These are phyloP conservation scores for Canna indica DNA, from an alignment of 176 grass and related monocot species.

Conservation along the genomic window DNA sequence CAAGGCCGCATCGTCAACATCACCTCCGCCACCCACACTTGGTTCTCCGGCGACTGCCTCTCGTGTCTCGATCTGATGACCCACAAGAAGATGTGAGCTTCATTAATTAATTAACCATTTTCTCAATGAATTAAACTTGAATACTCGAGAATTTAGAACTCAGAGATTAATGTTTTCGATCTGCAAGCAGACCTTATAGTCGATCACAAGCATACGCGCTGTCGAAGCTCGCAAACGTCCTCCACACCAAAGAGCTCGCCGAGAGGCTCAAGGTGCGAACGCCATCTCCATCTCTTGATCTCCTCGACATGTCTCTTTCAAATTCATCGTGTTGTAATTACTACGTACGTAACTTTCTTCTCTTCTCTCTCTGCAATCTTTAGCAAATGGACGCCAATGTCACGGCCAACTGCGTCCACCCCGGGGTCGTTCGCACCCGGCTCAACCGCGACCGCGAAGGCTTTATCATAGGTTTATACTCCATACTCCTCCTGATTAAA, in stretches of 20 bases:
- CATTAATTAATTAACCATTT: too few relatives aligned
- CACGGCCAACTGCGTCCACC: conserved; percentile 88
- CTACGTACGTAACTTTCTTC: too few relatives aligned
- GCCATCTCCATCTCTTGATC: neutral
- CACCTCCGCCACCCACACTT: conserved; percentile 77
- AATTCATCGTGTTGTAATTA: too few relatives aligned
- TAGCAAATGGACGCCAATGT: conserved; percentile 65
- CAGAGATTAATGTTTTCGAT: too few relatives aligned
- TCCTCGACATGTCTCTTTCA: neutral
- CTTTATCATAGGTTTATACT: conserved; percentile 38
- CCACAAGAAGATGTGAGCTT: conserved; percentile 53
- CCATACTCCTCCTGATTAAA: neutral
- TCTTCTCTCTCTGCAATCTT: neutral
- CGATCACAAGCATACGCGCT: conserved; percentile 79
- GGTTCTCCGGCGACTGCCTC: conserved; percentile 89
- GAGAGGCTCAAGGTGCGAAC: conserved; percentile 49
- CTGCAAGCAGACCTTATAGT: conserved; percentile 47
- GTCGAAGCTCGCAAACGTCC: conserved; percentile 78
- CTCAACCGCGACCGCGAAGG: conserved; percentile 92
- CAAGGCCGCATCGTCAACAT: conserved; percentile 15
- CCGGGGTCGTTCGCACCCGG: conserved; percentile 79
- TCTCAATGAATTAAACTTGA: too few relatives aligned
- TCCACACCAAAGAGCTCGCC: conserved; percentile 74
- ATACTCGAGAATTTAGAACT: too few relatives aligned
- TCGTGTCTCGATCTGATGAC: conserved; percentile 68